A percentile compares a stretch with the other conserved stretches of the same genome.
These are phyloP conservation scores for Lodderomyces pseudojiufengensis DNA, from an alignment of 1,139 yeast genomes.

Conservation along the genomic window DNA sequence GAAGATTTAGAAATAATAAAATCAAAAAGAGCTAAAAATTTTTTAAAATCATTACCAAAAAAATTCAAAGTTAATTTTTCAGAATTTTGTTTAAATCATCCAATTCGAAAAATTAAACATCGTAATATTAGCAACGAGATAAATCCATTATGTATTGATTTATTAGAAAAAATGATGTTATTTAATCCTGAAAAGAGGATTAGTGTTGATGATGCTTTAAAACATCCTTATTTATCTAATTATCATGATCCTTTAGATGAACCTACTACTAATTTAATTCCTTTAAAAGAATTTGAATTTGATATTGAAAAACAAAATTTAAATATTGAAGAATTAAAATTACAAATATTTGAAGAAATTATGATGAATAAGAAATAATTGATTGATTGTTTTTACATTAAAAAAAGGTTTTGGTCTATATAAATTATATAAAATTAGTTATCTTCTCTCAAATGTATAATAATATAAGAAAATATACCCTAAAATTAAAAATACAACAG, in stretches of 20 bases:
- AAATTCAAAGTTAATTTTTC: slow-evolving; percentile 11
- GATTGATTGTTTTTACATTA: too few species aligned
- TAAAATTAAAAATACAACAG: slow-evolving; percentile 48
- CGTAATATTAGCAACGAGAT: slow-evolving; percentile 18
- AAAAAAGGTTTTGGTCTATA: too few species aligned
- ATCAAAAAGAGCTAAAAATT: slow-evolving; percentile 81
- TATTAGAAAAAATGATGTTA: slow-evolving; percentile 67
- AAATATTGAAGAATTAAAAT: slow-evolving; percentile 65
- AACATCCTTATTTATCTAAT: slow-evolving; percentile 73
- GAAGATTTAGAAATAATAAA: slow-evolving; percentile 80
- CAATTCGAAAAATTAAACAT: slow-evolving; percentile 17
- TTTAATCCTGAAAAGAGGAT: slow-evolving; percentile 80
- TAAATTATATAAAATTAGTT: too few species aligned
- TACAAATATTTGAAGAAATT: slow-evolving; percentile 63
- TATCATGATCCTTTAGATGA: slow-evolving; percentile 87
- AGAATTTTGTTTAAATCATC: slow-evolving; percentile 18
- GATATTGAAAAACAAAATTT: slow-evolving; percentile 73
- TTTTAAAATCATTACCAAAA: slow-evolving; percentile 69
- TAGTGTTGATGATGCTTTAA: slow-evolving; percentile 74
- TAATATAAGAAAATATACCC: slow-evolving; percentile 76
- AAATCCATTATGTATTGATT: slow-evolving; percentile 73
- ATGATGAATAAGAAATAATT: slow-evolving; percentile 18
- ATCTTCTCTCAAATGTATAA: slow-evolving; percentile 74
- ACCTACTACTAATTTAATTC: slow-evolving; percentile 70
- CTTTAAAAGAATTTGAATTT: slow-evolving; percentile 76